Evolutionary conservation across 768 basidiomycete species (phyloP), one percentile per base, ranked within the genome.

Genomic region (Heimioporus sp.): DNA sequence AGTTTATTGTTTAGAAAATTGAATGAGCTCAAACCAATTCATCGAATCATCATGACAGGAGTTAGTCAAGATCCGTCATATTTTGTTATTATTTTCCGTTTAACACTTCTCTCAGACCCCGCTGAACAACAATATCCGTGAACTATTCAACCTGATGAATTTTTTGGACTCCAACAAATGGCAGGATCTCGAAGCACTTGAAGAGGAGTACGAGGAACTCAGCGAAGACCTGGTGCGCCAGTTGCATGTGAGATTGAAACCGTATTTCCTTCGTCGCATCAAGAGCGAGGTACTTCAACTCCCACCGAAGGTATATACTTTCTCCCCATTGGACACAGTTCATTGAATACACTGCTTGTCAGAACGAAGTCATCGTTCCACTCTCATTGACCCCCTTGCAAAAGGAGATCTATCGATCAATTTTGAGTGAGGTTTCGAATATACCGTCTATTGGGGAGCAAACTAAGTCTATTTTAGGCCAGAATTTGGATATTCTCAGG

Each of bases 91-190:
- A 24, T 20, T 28, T 42, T 30, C 35, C 15, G 7, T 48, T 44
- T 10, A 41, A 52, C 19, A 17, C 19, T 32, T 36, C 36, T 36
- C 35, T 17, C 52, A 92, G 80, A 98, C 97, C 0, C 96, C 96
- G 0, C 69, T 98, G 52, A 98, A 98, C 70, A 98, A 98, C 74
- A 98, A 98, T 64, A 87, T 99, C 20, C 80, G 92, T 43, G 97
- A 99, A 70, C 71, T 99, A 21, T 96, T 98, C 76, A 98, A 95
- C 67, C 77, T 99, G 39, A 93, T 99, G 85, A 91, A 93, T 66
- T 98, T 98, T 74, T 80, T 98, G 16, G 91, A 94, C 65, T 82
- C 88, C 6, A 58, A 70, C 12, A 75, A 87, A 55, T 92, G 91
- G 91, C 65, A 71, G 6, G 83, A 98, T 64, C 73, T 98, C 19